phyloP scores from a whole-genome alignment of 2,329 filamentous ascomycete species.

The Penicillium vulpinum region DNA sequence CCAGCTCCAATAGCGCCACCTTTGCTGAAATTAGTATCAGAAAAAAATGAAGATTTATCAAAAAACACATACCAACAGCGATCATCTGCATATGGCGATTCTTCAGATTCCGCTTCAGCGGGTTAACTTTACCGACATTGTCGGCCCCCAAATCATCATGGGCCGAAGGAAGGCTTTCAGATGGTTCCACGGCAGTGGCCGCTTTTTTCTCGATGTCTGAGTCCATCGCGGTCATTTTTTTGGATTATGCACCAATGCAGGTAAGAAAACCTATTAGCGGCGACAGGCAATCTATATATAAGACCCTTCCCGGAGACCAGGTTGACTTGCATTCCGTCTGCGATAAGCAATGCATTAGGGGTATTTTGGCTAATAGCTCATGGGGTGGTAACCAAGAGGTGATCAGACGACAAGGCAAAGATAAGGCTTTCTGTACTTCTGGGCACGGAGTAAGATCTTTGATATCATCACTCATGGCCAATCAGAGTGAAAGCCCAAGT shows the following conservation, averaged over 20 bases:
- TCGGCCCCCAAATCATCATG: constrained; percentile 5
- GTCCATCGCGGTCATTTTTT: constrained; percentile 14
- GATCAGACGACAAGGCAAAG: not conserved
- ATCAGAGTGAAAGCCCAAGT: not conserved
- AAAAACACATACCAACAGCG: constrained; percentile 34
- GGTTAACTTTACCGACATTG: constrained; percentile 19
- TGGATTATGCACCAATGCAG: not conserved
- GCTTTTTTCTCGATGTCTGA: constrained; percentile 19
- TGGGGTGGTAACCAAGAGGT: not conserved
- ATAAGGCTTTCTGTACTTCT: not conserved
- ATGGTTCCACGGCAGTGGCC: constrained; percentile 4
- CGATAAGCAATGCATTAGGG: not conserved
- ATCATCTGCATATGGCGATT: constrained; percentile 44
- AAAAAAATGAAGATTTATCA: not conserved
- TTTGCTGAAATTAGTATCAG: not conserved
- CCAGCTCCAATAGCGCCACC: constrained; percentile 43
- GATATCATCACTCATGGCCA: not conserved
- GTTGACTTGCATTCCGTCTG: not conserved
- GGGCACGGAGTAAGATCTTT: not conserved
- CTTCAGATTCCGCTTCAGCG: constrained; percentile 32
- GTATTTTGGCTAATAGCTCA: too few relatives aligned
- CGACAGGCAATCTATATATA: not conserved
- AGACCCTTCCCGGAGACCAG: not conserved
- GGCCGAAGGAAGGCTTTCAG: not conserved
- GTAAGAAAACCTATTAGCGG: not conserved